A percentile compares a stretch with the other conserved stretches of the same genome.
phyloP scores from a whole-genome alignment of 2,329 filamentous ascomycete species.

The Verticillium zaregamsianum region DNA sequence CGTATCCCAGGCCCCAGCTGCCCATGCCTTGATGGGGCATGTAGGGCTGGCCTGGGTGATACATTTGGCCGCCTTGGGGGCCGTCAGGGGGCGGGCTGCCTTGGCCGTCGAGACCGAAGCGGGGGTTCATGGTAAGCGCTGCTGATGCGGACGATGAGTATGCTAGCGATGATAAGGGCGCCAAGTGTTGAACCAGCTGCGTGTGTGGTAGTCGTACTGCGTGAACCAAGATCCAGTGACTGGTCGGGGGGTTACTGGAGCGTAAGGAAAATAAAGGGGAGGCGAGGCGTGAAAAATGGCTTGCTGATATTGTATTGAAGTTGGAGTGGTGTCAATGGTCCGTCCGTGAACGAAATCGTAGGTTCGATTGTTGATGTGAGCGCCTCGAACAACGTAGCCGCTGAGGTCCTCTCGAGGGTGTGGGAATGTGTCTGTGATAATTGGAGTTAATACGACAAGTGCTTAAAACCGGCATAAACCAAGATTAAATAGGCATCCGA shows the following conservation, averaged over 20 bases:
- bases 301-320: neutral
- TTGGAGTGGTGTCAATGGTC: neutral
- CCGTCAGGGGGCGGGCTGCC: conserved; percentile 23
- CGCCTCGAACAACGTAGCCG: neutral
- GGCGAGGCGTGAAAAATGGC: neutral
- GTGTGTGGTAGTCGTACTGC: conserved; percentile 2
- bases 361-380: neutral
- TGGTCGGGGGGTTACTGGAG: neutral
- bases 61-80: conserved; percentile 22
- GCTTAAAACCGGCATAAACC: neutral
- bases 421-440: neutral
- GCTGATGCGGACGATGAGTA: neutral
- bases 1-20: neutral
- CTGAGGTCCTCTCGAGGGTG: neutral
- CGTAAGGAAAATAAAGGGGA: neutral
- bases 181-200: conserved; percentile 28
- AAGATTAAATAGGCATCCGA: neutral
- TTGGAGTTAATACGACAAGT: neutral
- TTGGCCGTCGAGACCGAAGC: conserved; percentile 31
- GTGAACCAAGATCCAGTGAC: conserved; percentile 20
- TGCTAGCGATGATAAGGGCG: conserved; percentile 15
- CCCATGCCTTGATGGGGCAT: conserved; percentile 26
- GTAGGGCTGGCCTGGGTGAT: conserved; percentile 31
- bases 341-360: neutral
- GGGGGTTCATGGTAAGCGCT: conserved; percentile 24